Evolutionary conservation across 257 asterid species (phyloP).

Genomic region (Solanum piurae): DNA sequence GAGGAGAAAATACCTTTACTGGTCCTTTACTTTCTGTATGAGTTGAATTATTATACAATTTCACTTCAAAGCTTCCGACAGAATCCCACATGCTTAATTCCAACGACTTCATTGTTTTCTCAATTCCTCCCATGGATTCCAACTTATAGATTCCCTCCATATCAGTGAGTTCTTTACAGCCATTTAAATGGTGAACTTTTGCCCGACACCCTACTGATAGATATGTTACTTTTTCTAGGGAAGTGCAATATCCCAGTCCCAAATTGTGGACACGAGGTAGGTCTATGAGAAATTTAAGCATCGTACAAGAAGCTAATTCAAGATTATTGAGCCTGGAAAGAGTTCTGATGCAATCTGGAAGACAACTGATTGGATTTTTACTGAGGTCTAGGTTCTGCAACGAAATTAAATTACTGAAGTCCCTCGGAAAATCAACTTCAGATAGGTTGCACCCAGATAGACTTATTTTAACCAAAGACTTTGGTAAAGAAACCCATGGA

Average conservation of each 20-base stretch:
- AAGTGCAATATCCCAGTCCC: neutral
- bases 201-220: neutral
- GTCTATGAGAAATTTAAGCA: neutral
- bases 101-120: neutral
- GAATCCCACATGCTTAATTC: neutral
- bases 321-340: neutral
- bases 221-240: neutral
- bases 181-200: accelerated
- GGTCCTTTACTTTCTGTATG: neutral
- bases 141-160: neutral
- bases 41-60: neutral
- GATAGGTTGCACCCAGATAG: neutral
- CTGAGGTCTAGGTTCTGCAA: neutral
- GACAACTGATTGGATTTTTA: neutral
- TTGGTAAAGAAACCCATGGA: neutral
- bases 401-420: neutral
- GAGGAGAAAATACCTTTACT: neutral
- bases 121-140: neutral
- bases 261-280: neutral
- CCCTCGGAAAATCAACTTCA: neutral
- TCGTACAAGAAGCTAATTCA: neutral
- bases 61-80: neutral
- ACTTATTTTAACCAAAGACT: neutral
- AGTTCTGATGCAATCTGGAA: neutral
- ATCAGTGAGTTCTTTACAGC: neutral